Conservation (phyloP, 768 basidiomycete genomes). For the Lactarius akahatsu region DNA sequence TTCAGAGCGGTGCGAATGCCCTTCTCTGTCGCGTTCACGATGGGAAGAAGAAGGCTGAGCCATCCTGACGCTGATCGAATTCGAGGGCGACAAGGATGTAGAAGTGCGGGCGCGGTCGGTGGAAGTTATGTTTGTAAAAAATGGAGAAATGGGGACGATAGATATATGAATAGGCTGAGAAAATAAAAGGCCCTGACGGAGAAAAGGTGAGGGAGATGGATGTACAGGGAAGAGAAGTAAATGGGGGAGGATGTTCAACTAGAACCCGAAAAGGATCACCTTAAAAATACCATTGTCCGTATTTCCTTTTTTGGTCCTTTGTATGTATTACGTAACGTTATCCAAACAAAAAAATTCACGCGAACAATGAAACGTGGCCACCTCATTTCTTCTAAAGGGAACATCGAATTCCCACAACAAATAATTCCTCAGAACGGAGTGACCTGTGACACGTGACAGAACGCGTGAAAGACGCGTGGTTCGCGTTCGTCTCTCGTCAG, state of each 20-base stretch:
- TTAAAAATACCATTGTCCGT: constrained; percentile 31
- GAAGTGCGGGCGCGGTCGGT: constrained; percentile 56
- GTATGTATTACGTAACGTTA: constrained; percentile 30
- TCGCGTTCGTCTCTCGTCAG: neutral
- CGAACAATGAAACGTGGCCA: constrained; percentile 25
- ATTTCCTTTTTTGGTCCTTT: constrained; percentile 30
- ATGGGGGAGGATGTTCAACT: constrained; percentile 34
- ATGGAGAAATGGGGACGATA: constrained; percentile 6
- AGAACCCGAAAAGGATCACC: constrained; percentile 29
- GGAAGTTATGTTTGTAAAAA: constrained; percentile 57
- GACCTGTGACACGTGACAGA: constrained; percentile 19
- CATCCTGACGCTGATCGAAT: constrained; percentile 74
- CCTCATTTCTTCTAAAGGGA: constrained; percentile 28
- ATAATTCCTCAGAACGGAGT: neutral
- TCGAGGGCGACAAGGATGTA: constrained; percentile 75
- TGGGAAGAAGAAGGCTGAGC: constrained; percentile 84
- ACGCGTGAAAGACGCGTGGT: constrained; percentile 21
- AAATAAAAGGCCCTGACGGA: neutral
- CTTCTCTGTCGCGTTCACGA: constrained; percentile 51
- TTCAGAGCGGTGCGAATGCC: constrained; percentile 57
- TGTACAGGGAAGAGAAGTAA: constrained; percentile 32
- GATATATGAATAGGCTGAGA: constrained; percentile 6
- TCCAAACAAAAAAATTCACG: constrained; percentile 35
- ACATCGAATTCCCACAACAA: constrained; percentile 22
- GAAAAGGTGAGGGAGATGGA: constrained; percentile 30